Evolutionary conservation across 805 yeast species (phyloP), one percentile per base, ranked within the genome.

Genomic region (Candida jianshihensis): DNA sequence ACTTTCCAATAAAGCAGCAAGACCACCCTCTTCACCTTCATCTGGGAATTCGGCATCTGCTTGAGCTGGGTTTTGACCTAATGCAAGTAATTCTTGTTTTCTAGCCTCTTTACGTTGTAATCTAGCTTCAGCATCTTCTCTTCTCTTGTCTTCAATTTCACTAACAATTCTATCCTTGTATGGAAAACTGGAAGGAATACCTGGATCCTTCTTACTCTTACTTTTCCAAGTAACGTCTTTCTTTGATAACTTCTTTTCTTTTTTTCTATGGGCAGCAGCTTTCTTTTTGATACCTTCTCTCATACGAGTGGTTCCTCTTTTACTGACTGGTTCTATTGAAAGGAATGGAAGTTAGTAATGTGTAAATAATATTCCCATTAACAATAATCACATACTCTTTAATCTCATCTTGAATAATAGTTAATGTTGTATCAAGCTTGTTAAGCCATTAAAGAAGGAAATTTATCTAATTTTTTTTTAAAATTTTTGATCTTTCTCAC

Each of bases 211-310:
- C 53, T 75, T 77, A 39, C 64, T 63, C 53, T 79, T 78, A 14
- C 96, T 84, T 58, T 75, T 87, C 98, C 98, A 92, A 13, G 97
- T 92, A 4, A 76, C 77, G 59, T 90, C 97, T 56, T 76, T 88
- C 71, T 92, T 92, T 15, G 95, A 73, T 19, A 59, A 47, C 64
- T 92, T 92, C 51, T 71, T 74, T 58, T 84, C 82, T 57, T 92
- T 92, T 62, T 94, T 78, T 46, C 81, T 73, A 51, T 89, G 90
- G 7, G 97, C 96, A 29, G 90, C 75, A 3, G 95, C 89, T 64
- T 92, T 92, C 75, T 88, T 92, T 68, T 86, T 83, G 59, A 92
- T 88, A 45, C 98, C 98, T 61, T 89, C 96, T 56, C 88, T 78
- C 85, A 89, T 77, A 61, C 94, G 87, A 53, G 97, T 90, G 56